Conservation (phyloP, 139 green algal species). For the Mesostigma viride region DNA sequence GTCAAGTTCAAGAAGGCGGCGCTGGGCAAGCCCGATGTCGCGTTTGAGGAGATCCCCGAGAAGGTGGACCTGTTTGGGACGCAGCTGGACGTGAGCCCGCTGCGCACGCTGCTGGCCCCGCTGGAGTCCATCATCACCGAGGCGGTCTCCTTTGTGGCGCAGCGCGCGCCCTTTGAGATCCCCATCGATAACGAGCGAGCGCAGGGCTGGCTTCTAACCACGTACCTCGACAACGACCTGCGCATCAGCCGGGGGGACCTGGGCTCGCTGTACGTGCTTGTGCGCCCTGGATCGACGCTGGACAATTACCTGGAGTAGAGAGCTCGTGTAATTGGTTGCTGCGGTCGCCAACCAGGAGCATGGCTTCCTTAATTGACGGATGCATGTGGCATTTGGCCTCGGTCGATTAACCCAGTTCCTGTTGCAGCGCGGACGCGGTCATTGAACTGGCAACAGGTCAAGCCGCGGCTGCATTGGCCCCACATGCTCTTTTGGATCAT, state of each 20-base stretch:
- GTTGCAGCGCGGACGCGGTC: too few relatives aligned
- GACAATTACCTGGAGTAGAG: not conserved
- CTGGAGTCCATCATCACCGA: not conserved
- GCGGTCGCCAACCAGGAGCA: too few relatives aligned
- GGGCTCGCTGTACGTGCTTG: constrained; percentile 37
- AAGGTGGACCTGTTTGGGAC: not conserved
- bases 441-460: too few relatives aligned
- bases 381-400: too few relatives aligned
- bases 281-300: constrained; percentile 22
- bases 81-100: not conserved
- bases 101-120: not conserved
- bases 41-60: not conserved
- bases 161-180: not conserved
- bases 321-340: too few relatives aligned
- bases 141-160: not conserved
- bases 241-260: constrained; percentile 29
- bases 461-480: too few relatives aligned
- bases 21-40: not conserved
- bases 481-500: too few relatives aligned
- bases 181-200: too few relatives aligned
- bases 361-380: too few relatives aligned
- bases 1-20: not conserved
- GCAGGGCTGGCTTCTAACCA: constrained; percentile 41
- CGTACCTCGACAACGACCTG: constrained; percentile 43
- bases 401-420: too few relatives aligned